Evolutionary conservation across 129 eudicot genomes (phyloP), one percentile per base, ranked within the genome.

Genomic region (Oenanthe sinensis): DNA sequence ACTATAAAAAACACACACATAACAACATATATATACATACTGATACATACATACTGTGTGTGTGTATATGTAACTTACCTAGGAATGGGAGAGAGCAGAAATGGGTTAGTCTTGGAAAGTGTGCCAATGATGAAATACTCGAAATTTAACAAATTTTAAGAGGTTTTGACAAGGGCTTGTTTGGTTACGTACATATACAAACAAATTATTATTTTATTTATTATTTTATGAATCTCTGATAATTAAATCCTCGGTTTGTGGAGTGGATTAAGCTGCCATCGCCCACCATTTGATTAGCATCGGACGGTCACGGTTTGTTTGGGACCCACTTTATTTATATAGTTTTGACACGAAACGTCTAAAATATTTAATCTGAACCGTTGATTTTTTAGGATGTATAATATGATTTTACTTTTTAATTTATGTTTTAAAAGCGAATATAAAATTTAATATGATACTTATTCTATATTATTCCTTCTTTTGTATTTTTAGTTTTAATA

Each of bases 111-210:
- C 80, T 85, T 81, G 89, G 84, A 80, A 75, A 58, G 49, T 79
- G 89, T 88, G 91, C 89, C 91, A 54, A 47, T 80, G 80, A 84
- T 77, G 73, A 30, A 60, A 60, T 68, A 71, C 70, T 88, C 55
- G 91, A 81, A 82, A 67, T 82, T 79, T 81, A 42, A 20, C 6
- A 55, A 55, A 49, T 49, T 14, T 26, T 9, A 40, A 33, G 65
- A 70, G 50, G 85, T 44, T 58, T 73, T 84, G 91, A 85, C 78
- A 90, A 87, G 90, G 87, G 70, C 84, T 77, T 87, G 91, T 85
- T 90, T 85, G 94, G 86, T 84, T 77, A 85, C 84, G 86, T 80
- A n/a, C 72, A 47, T 54, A 14, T 75, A 45, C 78, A 82, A 67
- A 79, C 67, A 52, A 71, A 81, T 45, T 3, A 26, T 0, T 24